phyloP scores from a whole-genome alignment of 176 grass and related monocot genomes.

The Phyllostachys edulis region DNA sequence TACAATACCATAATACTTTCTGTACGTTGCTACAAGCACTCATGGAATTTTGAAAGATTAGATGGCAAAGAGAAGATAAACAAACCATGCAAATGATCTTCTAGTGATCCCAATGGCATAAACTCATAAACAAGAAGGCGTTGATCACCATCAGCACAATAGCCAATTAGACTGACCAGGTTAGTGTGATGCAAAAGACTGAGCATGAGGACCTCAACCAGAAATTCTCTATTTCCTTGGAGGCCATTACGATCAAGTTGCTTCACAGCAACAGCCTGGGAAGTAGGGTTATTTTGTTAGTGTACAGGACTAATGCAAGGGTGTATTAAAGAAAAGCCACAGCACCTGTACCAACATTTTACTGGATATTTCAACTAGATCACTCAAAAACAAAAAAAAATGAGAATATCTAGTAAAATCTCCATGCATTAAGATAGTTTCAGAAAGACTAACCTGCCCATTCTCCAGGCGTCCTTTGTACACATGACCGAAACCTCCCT shows the following conservation, averaged over 20 bases:
- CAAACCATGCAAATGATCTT: constrained; percentile 92
- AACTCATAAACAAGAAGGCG: constrained; percentile 93
- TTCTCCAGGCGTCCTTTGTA: constrained; percentile 79
- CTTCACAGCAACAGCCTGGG: constrained; percentile 84
- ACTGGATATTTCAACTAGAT: constrained; percentile 10
- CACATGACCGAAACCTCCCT: constrained; percentile 79
- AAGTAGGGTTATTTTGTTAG: constrained; percentile 26
- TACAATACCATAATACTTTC: neutral
- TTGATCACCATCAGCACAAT: constrained; percentile 91
- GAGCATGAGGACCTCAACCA: constrained; percentile 92
- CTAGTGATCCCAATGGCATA: constrained; percentile 92
- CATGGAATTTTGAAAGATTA: constrained; percentile 24
- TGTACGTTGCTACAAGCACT: neutral
- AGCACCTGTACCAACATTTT: constrained; percentile 28
- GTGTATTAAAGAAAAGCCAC: neutral
- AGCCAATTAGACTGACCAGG: constrained; percentile 84
- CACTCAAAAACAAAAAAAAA: neutral
- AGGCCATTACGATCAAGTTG: constrained; percentile 86
- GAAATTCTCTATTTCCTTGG: constrained; percentile 92
- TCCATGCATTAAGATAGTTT: neutral
- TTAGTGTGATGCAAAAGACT: constrained; percentile 86
- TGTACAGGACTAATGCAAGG: constrained; percentile 16
- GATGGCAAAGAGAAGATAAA: constrained; percentile 37
- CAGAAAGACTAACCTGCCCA: constrained; percentile 59
- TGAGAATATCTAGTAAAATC: constrained; percentile 15